Conservation (phyloP, 148 eudicot species). For the Drosera capensis region DNA sequence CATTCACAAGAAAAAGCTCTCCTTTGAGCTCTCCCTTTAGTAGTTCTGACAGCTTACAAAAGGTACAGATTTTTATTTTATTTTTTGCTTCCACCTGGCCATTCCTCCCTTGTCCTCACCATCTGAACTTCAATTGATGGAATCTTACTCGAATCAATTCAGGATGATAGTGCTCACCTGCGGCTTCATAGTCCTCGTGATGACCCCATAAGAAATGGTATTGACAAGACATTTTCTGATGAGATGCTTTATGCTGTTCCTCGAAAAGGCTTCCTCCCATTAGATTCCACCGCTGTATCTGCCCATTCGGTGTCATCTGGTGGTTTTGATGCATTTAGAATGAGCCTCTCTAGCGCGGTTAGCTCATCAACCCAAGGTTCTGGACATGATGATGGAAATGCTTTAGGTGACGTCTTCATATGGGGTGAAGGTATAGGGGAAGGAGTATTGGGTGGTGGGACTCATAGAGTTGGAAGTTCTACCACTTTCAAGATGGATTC, state of each 20-base stretch:
- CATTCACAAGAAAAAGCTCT: neutral
- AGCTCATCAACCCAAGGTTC: conserved; percentile 4
- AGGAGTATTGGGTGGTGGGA: conserved; percentile 16
- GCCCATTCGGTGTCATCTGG: neutral
- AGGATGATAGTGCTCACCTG: neutral
- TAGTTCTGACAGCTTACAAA: neutral
- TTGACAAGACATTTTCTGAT: neutral
- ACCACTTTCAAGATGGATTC: conserved; percentile 10
- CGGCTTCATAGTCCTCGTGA: neutral
- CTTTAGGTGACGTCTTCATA: conserved; percentile 20
- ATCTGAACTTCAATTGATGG: neutral
- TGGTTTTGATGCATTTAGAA: neutral
- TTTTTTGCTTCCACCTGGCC: neutral
- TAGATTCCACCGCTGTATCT: neutral
- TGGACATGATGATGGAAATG: neutral
- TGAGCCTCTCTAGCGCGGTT: conserved; percentile 8
- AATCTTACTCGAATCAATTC: neutral
- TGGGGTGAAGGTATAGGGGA: conserved; percentile 31
- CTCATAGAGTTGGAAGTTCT: conserved; percentile 4
- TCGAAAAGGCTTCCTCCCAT: neutral
- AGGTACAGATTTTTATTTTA: neutral
- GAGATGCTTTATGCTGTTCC: neutral
- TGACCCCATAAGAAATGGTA: neutral
- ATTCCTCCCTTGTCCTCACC: neutral
- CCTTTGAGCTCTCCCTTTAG: neutral